Base-by-base conservation (phyloP, 1,284 basidiomycete genomes). In the Caloboletus inedulis region DNA sequence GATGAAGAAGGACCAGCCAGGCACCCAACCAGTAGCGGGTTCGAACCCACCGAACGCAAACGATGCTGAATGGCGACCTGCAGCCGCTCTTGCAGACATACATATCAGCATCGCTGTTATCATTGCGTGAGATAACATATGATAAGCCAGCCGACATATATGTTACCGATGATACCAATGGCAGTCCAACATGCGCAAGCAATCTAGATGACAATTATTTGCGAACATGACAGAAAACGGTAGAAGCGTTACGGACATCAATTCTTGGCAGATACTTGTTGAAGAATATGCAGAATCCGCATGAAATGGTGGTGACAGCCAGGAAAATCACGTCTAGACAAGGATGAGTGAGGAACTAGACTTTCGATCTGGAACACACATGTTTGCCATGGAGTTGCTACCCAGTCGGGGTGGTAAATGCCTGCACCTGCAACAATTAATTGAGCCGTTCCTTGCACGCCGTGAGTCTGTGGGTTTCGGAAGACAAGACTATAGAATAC, bases 1-100 rank as follows among this genome's bases (percentile, higher is more conserved):
- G 42, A 81, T 77, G 59, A 82, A 81, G 57, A 81, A 82, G 0
- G 79, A 72, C 79, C 79, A 82, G 25, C 80, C 80, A 31, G 79
- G 72, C 12, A 71, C 72, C 80, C 80, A 82, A 10, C 80, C 81
- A 7, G 80, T 79, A 31, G 69, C 64, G 35, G 78, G 74, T 56
- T 81, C 73, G 42, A 80, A 82, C 43, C 73, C 72, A 18, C 73
- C 74, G 0, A 82, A 62, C 0, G 76, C 80, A 59, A 74, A 81
- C 0, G 71, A 65, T 1, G 72, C 75, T 4, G 79, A 68, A 49
- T 70, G 75, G 27, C 79, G 71, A 1, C 80, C 80, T 14, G 63
- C 62, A 1, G 74, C 73, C 5, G 79, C 80, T 60, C 78, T 79
- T 19, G 65, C 71, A 7, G 79, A 80, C 7, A 81, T 58, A 42